Evolutionary conservation across 768 basidiomycete species (phyloP).

Genomic region (Mycena galericulata): DNA sequence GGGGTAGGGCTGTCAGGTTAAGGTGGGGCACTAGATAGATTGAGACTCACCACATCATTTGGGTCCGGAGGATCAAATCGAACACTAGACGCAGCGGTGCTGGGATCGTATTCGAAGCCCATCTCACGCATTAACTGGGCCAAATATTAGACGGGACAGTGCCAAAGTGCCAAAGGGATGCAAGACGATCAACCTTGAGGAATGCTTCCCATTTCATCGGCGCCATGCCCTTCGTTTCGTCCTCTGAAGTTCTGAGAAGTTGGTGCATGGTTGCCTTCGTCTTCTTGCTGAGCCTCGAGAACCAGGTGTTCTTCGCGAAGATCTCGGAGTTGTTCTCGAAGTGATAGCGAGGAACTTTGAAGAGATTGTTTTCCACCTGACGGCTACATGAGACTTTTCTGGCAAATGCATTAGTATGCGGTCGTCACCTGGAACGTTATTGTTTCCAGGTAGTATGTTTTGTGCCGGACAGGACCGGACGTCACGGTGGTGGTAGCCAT

Average conservation of each 20-base stretch:
- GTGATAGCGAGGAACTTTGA: conserved; percentile 50
- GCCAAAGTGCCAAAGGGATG: not conserved
- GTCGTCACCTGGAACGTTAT: conserved; percentile 12
- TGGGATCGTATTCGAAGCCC: conserved; percentile 80
- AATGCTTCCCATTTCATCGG: conserved; percentile 87
- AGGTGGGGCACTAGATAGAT: not conserved
- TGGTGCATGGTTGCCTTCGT: conserved; percentile 73
- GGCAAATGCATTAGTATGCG: not conserved
- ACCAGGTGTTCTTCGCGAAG: conserved; percentile 33
- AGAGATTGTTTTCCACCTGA: conserved; percentile 53
- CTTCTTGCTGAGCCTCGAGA: conserved; percentile 44
- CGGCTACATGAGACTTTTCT: not conserved
- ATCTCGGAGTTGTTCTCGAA: conserved; percentile 49
- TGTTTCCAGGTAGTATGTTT: conserved; percentile 16
- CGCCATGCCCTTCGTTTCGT: conserved; percentile 64
- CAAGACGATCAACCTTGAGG: conserved; percentile 62
- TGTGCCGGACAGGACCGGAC: not conserved
- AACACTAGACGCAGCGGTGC: conserved; percentile 86
- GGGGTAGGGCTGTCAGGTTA: not conserved
- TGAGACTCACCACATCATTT: conserved; percentile 54
- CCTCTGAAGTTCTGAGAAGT: conserved; percentile 66
- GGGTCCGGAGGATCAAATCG: conserved; percentile 81
- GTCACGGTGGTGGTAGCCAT: not conserved
- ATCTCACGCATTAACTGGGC: conserved; percentile 79
- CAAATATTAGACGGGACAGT: not conserved